Evolutionary conservation across 2,329 filamentous ascomycete species (phyloP).

Genomic region (Fusarium phyllophilum): DNA sequence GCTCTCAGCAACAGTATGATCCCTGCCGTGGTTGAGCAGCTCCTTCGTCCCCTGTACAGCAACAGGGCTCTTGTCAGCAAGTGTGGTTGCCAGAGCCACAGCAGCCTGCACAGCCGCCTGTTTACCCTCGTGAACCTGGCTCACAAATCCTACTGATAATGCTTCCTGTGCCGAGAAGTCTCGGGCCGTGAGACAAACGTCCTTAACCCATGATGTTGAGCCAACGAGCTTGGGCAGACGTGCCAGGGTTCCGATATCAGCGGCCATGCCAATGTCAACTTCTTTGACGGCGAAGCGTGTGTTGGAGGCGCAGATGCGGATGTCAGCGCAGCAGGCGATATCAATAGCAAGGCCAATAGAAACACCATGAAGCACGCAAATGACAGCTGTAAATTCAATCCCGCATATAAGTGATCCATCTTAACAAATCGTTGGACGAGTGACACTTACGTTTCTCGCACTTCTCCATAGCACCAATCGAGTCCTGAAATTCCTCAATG

Average conservation of each 20-base stretch:
- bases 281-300: conserved; percentile 79
- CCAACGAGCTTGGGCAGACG: conserved; percentile 79
- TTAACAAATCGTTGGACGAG: neutral
- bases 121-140: conserved; percentile 71
- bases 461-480: conserved; percentile 78
- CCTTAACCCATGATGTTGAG: conserved; percentile 80
- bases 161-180: conserved; percentile 77
- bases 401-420: conserved; percentile 24
- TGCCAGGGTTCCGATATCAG: conserved; percentile 80
- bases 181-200: conserved; percentile 77
- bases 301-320: conserved; percentile 71
- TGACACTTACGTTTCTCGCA: conserved; percentile 82
- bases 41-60: conserved; percentile 91
- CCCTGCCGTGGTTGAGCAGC: conserved; percentile 82
- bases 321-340: conserved; percentile 74
- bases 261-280: conserved; percentile 83
- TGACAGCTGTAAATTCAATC: conserved; percentile 67
- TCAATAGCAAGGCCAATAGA: conserved; percentile 83
- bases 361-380: conserved; percentile 83
- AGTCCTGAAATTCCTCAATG: conserved; percentile 83
- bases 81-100: conserved; percentile 68
- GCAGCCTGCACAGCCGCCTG: conserved; percentile 70
- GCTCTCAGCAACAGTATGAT: conserved; percentile 80
- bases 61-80: conserved; percentile 86
- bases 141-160: conserved; percentile 75